Evolutionary conservation across 1,139 yeast genomes (phyloP).

Genomic region (Saccharomycopsis phalli): DNA sequence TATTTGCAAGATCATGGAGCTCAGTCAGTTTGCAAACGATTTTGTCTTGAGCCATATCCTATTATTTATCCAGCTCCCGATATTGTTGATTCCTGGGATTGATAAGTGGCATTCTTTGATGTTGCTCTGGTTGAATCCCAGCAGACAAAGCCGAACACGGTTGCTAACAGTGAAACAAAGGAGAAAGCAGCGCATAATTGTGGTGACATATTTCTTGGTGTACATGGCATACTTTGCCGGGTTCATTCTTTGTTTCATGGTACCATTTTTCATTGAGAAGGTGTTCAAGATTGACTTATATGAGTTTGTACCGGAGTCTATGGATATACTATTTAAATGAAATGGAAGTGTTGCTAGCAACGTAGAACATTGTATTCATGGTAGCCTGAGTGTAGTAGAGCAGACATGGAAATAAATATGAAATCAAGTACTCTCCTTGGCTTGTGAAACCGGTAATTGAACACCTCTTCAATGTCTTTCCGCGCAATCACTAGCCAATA

Average conservation of each 20-base stretch:
- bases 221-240: constrained; percentile 35
- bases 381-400: no score
- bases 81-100: constrained; percentile 57
- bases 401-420: no score
- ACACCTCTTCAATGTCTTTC: neutral
- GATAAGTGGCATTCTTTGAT: constrained; percentile 74
- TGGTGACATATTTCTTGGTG: constrained; percentile 32
- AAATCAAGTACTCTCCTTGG: no score
- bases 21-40: constrained; percentile 62
- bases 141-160: constrained; percentile 37
- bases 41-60: constrained; percentile 60
- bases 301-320: constrained; percentile 3
- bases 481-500: neutral
- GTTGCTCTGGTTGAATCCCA: constrained; percentile 75
- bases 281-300: constrained; percentile 7
- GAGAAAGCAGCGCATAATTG: constrained; percentile 31
- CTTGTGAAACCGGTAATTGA: neutral
- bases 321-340: no score
- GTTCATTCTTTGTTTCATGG: constrained; percentile 23
- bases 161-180: constrained; percentile 33
- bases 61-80: constrained; percentile 51
- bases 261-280: constrained; percentile 8
- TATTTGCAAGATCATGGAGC: constrained; percentile 58
- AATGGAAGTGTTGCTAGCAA: no score
- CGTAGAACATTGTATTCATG: no score